These are phyloP conservation scores for Funneliformis mosseae DNA, from an alignment of 192 early-diverging fungal genomes.

Conservation along the genomic window DNA sequence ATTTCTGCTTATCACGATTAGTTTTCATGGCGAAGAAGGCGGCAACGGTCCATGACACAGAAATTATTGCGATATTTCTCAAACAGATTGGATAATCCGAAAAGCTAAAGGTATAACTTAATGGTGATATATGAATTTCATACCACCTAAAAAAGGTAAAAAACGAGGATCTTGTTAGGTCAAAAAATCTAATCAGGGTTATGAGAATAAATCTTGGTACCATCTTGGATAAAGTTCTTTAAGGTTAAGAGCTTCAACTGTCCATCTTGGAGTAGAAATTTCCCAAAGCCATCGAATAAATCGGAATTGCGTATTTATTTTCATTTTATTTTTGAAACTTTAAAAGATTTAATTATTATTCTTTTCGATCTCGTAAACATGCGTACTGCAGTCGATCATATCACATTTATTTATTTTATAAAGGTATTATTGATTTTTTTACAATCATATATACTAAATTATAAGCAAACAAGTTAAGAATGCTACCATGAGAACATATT, in stretches of 20 bases:
- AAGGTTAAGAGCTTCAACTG: slow-evolving; percentile 62
- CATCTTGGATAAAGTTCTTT: slow-evolving; percentile 49
- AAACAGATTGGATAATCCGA: slow-evolving; percentile 48
- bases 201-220: no score
- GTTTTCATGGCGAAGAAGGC: slow-evolving; percentile 58
- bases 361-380: no score
- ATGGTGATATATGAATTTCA: slow-evolving; percentile 37
- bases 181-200: no score
- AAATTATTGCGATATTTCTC: slow-evolving; percentile 45
- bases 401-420: no score
- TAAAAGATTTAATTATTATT: no score
- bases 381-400: no score
- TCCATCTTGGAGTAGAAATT: slow-evolving; percentile 62
- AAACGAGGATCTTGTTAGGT: not conserved
- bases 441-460: no score
- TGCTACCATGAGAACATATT: no score
- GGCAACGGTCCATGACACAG: slow-evolving; percentile 55
- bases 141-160: slow-evolving; percentile 36
- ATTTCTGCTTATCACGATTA: slow-evolving; percentile 57
- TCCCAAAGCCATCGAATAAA: slow-evolving; percentile 59
- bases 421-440: no score
- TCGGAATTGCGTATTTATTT: no score
- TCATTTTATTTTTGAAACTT: no score
- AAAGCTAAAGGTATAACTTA: slow-evolving; percentile 46
- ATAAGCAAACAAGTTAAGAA: no score